These are phyloP conservation scores for Stevia rebaudiana DNA, from an alignment of 140 eudicot species.

Conservation along the genomic window DNA sequence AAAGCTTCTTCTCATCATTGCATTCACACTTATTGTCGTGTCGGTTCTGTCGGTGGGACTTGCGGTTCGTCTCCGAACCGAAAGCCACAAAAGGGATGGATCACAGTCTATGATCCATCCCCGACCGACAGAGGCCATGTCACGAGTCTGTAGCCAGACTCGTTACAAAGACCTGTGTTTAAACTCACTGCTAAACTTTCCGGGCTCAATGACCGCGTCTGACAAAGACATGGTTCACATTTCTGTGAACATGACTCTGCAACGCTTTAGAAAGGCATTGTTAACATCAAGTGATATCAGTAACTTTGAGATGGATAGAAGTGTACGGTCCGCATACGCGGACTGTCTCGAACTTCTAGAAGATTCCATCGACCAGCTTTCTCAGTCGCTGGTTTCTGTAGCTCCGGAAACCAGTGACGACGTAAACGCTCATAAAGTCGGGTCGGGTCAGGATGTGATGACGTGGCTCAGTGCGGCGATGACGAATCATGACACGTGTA, in stretches of 20 bases:
- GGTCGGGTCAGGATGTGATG: slow-evolving; percentile 59
- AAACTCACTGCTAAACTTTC: slow-evolving; percentile 53
- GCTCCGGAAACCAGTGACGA: slow-evolving; percentile 14
- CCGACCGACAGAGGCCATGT: slow-evolving; percentile 57
- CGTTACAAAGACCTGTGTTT: slow-evolving; percentile 51
- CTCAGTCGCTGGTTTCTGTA: slow-evolving; percentile 48
- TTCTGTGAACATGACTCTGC: slow-evolving; percentile 68
- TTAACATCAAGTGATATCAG: slow-evolving; percentile 43
- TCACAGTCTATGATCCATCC: background rate
- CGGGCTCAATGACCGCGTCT: slow-evolving; percentile 58
- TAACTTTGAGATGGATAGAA: slow-evolving; percentile 45
- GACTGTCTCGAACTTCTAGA: slow-evolving; percentile 77
- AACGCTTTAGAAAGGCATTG: slow-evolving; percentile 50
- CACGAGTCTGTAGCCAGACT: slow-evolving; percentile 49
- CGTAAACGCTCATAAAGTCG: background rate
- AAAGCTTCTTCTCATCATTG: background rate
- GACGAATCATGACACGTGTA: slow-evolving; percentile 89
- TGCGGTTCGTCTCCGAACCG: background rate
- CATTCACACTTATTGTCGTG: background rate
- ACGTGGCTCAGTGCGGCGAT: slow-evolving; percentile 93
- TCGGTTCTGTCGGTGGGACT: background rate
- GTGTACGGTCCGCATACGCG: slow-evolving; percentile 63
- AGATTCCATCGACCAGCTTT: slow-evolving; percentile 63
- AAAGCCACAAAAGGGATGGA: background rate
- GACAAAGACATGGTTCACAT: slow-evolving; percentile 72